A percentile compares a stretch with the other conserved stretches of the same genome.
These are phyloP conservation scores for Gossypium aridum DNA, from an alignment of 441 rosid genomes.

Conservation along the genomic window DNA sequence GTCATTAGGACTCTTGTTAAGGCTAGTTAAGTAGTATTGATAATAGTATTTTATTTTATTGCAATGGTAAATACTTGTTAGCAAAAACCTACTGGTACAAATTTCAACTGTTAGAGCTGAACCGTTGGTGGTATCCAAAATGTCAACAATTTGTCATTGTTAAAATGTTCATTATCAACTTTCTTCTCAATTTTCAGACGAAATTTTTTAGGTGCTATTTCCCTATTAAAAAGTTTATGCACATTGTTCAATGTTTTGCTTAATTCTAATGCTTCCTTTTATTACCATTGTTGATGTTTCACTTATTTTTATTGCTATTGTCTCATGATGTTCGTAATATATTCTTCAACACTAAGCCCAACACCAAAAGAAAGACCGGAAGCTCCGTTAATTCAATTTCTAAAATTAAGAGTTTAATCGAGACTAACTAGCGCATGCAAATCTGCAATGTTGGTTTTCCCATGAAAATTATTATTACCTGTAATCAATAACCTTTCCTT, in stretches of 20 bases:
- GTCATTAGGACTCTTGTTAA: neutral
- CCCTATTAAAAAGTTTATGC: neutral
- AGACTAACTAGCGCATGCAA: neutral
- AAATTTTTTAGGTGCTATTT: neutral
- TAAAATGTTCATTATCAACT: neutral
- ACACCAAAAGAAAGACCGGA: neutral
- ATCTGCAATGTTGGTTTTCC: neutral
- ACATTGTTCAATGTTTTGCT: neutral
- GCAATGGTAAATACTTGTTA: neutral
- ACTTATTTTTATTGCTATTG: neutral
- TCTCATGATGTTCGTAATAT: neutral
- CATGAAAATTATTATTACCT: conserved; percentile 33
- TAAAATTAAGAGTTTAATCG: neutral
- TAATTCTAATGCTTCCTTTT: neutral
- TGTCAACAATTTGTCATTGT: neutral
- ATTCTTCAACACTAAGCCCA: neutral
- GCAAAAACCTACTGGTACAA: neutral
- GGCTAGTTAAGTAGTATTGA: neutral
- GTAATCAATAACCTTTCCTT: conserved; percentile 90
- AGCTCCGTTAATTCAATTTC: neutral
- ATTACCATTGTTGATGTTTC: neutral
- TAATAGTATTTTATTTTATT: neutral
- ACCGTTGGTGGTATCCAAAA: neutral
- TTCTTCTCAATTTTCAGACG: neutral
- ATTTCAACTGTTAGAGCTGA: neutral